Base-by-base conservation (phyloP, 768 basidiomycete species). In the Botryobasidium botryosum region DNA sequence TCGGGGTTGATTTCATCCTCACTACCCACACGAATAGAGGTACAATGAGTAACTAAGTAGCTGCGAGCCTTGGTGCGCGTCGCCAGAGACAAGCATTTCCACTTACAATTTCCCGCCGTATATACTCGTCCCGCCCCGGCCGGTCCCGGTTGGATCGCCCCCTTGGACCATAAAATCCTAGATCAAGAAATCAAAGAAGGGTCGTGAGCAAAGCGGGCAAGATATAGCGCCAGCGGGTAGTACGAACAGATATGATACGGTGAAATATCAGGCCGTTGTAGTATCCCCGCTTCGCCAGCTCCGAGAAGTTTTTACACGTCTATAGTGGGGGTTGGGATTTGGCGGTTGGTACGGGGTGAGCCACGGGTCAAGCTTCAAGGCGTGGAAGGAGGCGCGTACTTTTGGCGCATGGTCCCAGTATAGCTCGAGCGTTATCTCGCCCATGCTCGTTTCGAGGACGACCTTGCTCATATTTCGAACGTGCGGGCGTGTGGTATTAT, bases 121-220 rank as follows among this genome's bases (percentile, higher is more conserved):
- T 51, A 86, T 85, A 54, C 85, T 86, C 23, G 79, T 82, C 32
- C 85, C 84, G 27, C 92, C 91, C 55, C 84, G 67, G 23, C 92
- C 92, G 1, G 92, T 96, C 21, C 92, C 92, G 13, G 90, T 92
- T 8, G 91, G 92, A 59, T 92, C 90, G 33, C 91, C 92, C 24
- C 74, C 78, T 65, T 99, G 92, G 13, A 94, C 77, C 92, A 96
- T 96, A 57, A 96, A 96, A 58, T 91, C 90, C 80, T 91, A 55
- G 18, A 35, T 31, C 24, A 21, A 29, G 25, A 27, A 39, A 39
- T 27, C 45, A 27, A 45, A 50, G 27, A 43, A 28, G 10, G 5
- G 47, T 18, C 20, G n/a, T n/a, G n/a, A n/a, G n/a, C 13, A 39
- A 39, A 13, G 12, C 10, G 24, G 24, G 23, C 13, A 12, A 12